A percentile compares a stretch with the other conserved stretches of the same genome.
Evolutionary conservation across 2,329 filamentous ascomycete genomes (phyloP).

Genomic region (Blastomyces percursus): DNA sequence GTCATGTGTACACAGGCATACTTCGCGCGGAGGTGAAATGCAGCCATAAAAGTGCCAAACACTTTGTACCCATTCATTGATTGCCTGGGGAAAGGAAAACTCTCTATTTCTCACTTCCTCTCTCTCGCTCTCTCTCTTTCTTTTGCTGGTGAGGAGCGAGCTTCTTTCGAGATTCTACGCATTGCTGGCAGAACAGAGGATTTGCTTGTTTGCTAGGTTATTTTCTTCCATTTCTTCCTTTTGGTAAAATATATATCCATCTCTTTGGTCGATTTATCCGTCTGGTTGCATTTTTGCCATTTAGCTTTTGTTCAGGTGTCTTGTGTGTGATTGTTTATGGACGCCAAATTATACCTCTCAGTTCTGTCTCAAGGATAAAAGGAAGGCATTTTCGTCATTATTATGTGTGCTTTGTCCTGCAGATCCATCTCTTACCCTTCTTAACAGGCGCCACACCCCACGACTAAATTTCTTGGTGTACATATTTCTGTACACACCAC

Average conservation of each 20-base stretch:
- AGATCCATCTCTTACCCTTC: constrained; percentile 5
- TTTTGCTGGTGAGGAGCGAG: constrained; percentile 3
- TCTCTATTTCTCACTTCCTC: neutral
- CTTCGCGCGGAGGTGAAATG: constrained; percentile 6
- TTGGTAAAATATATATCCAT: neutral
- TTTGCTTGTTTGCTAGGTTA: neutral
- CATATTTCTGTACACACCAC: constrained; percentile 4
- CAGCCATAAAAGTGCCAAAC: neutral
- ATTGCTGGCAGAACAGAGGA: neutral
- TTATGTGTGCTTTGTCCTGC: constrained; percentile 8
- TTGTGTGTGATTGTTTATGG: neutral
- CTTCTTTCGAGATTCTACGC: neutral
- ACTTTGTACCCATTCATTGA: constrained; percentile 10
- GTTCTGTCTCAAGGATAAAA: neutral
- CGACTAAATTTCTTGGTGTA: constrained; percentile 5
- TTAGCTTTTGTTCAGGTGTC: neutral
- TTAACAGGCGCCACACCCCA: constrained; percentile 1
- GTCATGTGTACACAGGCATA: constrained; percentile 27
- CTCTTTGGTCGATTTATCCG: neutral
- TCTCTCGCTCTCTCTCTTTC: neutral
- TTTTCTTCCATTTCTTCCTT: neutral
- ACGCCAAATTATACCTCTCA: constrained; percentile 1
- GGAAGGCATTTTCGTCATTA: constrained; percentile 7
- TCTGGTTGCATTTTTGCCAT: neutral
- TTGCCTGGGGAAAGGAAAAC: constrained; percentile 8